Evolutionary conservation across 2,329 filamentous ascomycete species (phyloP), one percentile per base, ranked within the genome.

Genomic region (Ophiostoma sp.): DNA sequence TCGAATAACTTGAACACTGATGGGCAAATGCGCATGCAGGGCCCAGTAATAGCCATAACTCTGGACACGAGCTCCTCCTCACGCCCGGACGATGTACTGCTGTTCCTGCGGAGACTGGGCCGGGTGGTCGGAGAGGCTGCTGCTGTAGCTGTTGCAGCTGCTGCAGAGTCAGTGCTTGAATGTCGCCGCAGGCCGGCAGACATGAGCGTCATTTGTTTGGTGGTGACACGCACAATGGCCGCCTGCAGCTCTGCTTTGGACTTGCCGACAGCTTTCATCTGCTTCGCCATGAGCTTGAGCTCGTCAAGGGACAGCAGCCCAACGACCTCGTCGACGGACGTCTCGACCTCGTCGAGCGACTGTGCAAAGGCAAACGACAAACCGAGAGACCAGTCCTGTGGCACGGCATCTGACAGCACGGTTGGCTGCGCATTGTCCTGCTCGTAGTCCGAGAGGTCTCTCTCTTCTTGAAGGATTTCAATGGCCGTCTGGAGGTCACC

Each of bases 291-390:
- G 0, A 78, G 76, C 75, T 95, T 98, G 36, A 98, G 82, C 78
- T 99, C 95, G 64, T 97, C 93, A 0, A 98, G 81, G n/a, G 87
- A 86, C 5, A 99, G 79, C 0, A 98, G 80, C 0, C 89, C 87
- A 0, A 91, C 90, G 2, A 93, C 93, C 76, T 97, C 92, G 76
- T 96, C 89, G 1, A 98, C 79, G 0, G 87, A 89, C 5, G 82
- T 88, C 70, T 98, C 93, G 69, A 84, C 81, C 8, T 89, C 83
- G 69, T 90, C 85, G 0, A 90, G 95, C 9, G 83, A 81, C 77
- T 97, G 92, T 2, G 92, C 92, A 77, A 98, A 97, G 0, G 83
- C 84, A 75, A 96, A 96, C 0, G 74, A 79, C 11, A 82, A 77
- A 0, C 79, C 82, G 0, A 93, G 77, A 74, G 77, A 73, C 71